These are phyloP conservation scores for Claviceps arundinis DNA, from an alignment of 2,329 filamentous ascomycete genomes.

Conservation along the genomic window DNA sequence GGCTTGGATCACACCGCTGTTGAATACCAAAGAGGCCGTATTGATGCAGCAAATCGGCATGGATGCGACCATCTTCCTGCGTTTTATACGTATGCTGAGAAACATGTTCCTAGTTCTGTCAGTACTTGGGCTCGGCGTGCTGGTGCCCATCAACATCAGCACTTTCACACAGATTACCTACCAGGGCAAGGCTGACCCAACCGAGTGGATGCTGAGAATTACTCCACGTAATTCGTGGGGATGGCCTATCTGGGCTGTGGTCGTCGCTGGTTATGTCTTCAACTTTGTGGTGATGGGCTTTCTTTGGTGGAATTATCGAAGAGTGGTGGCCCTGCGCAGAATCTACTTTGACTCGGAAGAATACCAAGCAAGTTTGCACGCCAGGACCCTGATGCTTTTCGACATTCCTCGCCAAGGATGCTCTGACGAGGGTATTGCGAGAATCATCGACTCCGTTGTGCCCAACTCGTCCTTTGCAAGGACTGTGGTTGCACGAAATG, in stretches of 20 bases:
- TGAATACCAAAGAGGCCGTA: constrained; percentile 63
- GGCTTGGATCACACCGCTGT: constrained; percentile 70
- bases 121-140: constrained; percentile 58
- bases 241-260: constrained; percentile 42
- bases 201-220: constrained; percentile 42
- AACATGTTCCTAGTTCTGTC: constrained; percentile 71
- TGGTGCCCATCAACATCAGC: constrained; percentile 67
- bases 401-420: constrained; percentile 68
- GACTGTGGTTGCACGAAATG: constrained; percentile 77
- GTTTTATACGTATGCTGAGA: constrained; percentile 80
- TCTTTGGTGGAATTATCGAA: constrained; percentile 81
- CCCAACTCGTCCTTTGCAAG: constrained; percentile 67
- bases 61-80: constrained; percentile 82
- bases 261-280: constrained; percentile 49
- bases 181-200: constrained; percentile 9
- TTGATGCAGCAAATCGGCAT: constrained; percentile 74
- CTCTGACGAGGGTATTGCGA: constrained; percentile 76
- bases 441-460: constrained; percentile 67
- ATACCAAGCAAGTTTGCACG: constrained; percentile 78
- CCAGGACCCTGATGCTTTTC: constrained; percentile 60
- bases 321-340: constrained; percentile 56
- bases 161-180: constrained; percentile 17
- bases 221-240: constrained; percentile 44
- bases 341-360: constrained; percentile 75
- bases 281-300: constrained; percentile 67